Evolutionary conservation across 2,329 filamentous ascomycete genomes (phyloP).

Genomic region (Trichoderma pleuroti): DNA sequence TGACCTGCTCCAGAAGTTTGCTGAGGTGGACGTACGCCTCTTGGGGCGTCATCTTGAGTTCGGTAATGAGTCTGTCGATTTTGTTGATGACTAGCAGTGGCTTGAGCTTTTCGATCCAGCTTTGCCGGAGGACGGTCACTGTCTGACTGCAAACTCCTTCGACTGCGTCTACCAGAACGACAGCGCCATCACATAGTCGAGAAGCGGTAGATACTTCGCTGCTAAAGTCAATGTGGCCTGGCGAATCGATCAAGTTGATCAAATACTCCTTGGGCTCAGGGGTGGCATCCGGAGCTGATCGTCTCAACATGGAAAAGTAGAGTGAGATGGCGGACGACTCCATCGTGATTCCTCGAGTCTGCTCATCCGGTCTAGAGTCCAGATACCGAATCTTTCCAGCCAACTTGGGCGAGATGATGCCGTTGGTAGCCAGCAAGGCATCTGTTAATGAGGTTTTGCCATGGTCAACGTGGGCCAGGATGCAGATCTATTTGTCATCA

Average conservation of each 20-base stretch:
- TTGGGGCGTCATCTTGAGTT: constrained; percentile 85
- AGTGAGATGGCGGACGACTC: constrained; percentile 97
- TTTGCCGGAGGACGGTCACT: constrained; percentile 90
- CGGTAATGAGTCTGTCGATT: constrained; percentile 90
- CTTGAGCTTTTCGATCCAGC: constrained; percentile 93
- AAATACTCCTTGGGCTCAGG: constrained; percentile 83
- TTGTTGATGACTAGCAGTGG: constrained; percentile 97
- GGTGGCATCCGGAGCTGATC: constrained; percentile 62
- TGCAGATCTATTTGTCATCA: constrained; percentile 68
- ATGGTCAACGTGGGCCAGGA: constrained; percentile 95
- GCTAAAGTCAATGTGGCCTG: constrained; percentile 97
- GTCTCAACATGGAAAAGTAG: constrained; percentile 86
- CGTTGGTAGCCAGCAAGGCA: constrained; percentile 94
- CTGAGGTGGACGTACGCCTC: constrained; percentile 89
- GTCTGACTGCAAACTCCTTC: constrained; percentile 99
- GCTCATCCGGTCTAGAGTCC: constrained; percentile 93
- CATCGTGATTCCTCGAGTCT: constrained; percentile 98
- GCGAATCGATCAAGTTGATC: constrained; percentile 96
- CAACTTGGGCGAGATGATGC: constrained; percentile 96
- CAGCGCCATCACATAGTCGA: constrained; percentile 86
- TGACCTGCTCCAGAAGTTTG: constrained; percentile 91
- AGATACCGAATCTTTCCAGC: constrained; percentile 97
- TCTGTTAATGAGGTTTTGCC: constrained; percentile 97
- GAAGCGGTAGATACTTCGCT: constrained; percentile 97
- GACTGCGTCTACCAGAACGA: constrained; percentile 92